phyloP scores from a whole-genome alignment of 108 stramenopile genomes.

The Nitzschia inconspicua region DNA sequence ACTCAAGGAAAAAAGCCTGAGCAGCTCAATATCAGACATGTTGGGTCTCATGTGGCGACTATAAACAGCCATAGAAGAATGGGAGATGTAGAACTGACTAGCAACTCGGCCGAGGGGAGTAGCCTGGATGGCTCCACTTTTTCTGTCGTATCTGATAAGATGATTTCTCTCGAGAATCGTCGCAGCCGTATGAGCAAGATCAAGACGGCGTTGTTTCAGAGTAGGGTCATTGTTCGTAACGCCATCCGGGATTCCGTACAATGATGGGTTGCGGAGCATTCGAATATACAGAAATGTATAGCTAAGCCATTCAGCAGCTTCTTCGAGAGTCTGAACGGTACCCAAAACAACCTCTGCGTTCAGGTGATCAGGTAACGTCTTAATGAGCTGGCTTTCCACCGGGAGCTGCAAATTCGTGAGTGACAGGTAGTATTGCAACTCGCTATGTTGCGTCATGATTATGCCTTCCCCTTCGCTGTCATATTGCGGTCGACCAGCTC shows the following conservation, averaged over 20 bases:
- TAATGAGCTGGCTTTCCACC: conserved; percentile 97
- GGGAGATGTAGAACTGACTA: conserved; percentile 97
- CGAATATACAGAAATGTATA: conserved; percentile 98
- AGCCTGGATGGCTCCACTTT: conserved; percentile 85
- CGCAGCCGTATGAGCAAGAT: conserved; percentile 93
- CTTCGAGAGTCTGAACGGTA: conserved; percentile 83
- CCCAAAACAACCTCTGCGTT: conserved; percentile 98
- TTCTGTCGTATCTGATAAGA: conserved; percentile 92
- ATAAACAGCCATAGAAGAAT: conserved; percentile 93
- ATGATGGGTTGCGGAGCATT: conserved; percentile 92
- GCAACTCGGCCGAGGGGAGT: conserved; percentile 97
- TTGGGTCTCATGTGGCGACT: conserved; percentile 93
- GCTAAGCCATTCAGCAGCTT: conserved; percentile 97
- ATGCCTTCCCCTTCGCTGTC: conserved; percentile 99
- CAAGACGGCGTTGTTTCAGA: conserved; percentile 84
- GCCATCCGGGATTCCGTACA: conserved; percentile 82
- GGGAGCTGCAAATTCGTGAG: conserved; percentile 99
- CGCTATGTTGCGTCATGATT: conserved; percentile 96
- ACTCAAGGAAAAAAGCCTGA: conserved; percentile 94
- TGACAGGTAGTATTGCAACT: conserved; percentile 98
- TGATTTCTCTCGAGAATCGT: conserved; percentile 88
- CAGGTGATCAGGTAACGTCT: conserved; percentile 91
- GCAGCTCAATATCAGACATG: conserved; percentile 98
- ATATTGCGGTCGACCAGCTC: conserved; percentile 98
- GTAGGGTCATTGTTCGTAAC: conserved; percentile 82